Percentiles rank a stretch among this genome's conserved stretches.
phyloP scores from a whole-genome alignment of 2,329 filamentous ascomycete genomes.

The Sporothrix schenckii region DNA sequence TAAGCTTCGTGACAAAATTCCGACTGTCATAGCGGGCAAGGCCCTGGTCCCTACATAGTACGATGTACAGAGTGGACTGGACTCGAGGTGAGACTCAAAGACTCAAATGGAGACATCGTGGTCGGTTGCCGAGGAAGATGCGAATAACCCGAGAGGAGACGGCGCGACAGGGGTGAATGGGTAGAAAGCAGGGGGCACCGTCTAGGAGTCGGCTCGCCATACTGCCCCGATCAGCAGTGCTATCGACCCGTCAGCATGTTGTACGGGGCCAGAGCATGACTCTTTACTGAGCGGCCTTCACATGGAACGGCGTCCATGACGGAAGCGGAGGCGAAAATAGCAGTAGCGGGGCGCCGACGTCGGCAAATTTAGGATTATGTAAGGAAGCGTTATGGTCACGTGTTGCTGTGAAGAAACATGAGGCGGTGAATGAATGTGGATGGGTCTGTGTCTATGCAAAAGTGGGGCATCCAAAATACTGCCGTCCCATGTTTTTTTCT shows the following conservation, averaged over 20 bases:
- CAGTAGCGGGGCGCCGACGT: too few species aligned
- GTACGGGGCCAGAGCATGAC: too few species aligned
- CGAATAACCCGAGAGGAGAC: not conserved
- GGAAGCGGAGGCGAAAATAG: not conserved
- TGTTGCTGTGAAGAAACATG: not conserved
- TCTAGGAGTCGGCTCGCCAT: too few species aligned
- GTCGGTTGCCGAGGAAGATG: not conserved
- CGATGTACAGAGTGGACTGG: not conserved
- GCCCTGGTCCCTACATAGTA: not conserved
- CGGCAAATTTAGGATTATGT: not conserved
- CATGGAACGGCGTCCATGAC: not conserved
- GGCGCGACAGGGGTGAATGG: too few species aligned
- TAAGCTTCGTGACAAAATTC: not conserved
- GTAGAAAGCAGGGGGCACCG: too few species aligned
- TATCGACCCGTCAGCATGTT: too few species aligned
- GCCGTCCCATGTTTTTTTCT: constrained; percentile 16
- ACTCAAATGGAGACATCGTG: not conserved
- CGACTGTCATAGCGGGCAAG: not conserved
- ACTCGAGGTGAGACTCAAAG: not conserved
- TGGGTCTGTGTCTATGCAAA: not conserved
- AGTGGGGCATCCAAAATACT: constrained; percentile 4
- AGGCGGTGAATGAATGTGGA: not conserved
- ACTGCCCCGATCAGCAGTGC: too few species aligned
- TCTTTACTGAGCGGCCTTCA: too few species aligned
- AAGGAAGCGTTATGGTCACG: not conserved